These are phyloP conservation scores for Leptographium wingfieldii DNA, from an alignment of 2,329 filamentous ascomycete species.

Conservation along the genomic window DNA sequence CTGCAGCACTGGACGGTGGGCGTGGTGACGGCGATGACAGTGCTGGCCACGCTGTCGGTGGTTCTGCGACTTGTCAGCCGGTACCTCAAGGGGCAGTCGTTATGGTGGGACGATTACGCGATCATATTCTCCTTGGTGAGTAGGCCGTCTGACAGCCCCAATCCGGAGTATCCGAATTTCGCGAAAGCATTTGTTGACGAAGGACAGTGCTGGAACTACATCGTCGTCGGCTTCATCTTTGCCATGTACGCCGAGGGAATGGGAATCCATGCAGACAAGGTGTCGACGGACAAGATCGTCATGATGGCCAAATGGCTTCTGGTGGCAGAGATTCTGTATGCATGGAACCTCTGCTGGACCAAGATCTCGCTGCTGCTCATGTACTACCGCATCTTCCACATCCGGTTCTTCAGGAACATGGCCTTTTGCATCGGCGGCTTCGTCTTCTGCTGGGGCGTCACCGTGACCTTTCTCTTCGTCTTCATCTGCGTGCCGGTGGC, in stretches of 20 bases:
- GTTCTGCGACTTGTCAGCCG: constrained; percentile 28
- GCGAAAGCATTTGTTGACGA: too few species aligned
- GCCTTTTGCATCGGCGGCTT: constrained; percentile 28
- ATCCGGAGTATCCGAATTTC: too few species aligned
- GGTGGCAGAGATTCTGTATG: constrained; percentile 34
- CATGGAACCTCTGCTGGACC: constrained; percentile 34
- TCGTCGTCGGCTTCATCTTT: constrained; percentile 34
- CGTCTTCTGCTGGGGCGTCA: constrained; percentile 33
- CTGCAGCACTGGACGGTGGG: constrained; percentile 30
- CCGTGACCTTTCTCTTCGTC: constrained; percentile 34
- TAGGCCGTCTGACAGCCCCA: not conserved
- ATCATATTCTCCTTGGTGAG: constrained; percentile 35
- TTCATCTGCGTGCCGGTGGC: constrained; percentile 39
- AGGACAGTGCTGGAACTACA: constrained; percentile 26
- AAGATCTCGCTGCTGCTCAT: constrained; percentile 37
- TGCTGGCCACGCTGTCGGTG: constrained; percentile 25
- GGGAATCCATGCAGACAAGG: constrained; percentile 30
- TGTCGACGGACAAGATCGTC: constrained; percentile 24
- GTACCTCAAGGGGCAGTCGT: constrained; percentile 25
- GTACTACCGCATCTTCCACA: constrained; percentile 39
- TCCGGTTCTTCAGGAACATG: constrained; percentile 28
- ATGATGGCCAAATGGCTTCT: constrained; percentile 34
- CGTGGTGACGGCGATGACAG: constrained; percentile 28
- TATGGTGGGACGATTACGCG: constrained; percentile 40
- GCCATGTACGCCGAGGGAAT: constrained; percentile 33